A percentile compares a stretch with the other conserved stretches of the same genome.
phyloP scores from a whole-genome alignment of 1,284 basidiomycete genomes.

The Flammula alnicola region DNA sequence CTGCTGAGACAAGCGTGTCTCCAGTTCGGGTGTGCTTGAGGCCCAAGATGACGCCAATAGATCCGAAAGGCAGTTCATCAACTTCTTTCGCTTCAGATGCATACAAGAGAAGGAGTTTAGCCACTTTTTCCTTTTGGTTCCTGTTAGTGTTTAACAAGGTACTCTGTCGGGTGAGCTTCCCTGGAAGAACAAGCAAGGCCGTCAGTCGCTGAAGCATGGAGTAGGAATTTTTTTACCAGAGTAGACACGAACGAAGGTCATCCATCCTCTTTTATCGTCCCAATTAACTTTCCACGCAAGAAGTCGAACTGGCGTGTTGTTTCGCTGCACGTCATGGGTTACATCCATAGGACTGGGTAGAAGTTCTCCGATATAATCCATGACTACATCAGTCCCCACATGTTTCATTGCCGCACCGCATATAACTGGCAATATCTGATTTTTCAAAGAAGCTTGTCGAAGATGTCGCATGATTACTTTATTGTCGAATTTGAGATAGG shows the following conservation, averaged over 20 bases:
- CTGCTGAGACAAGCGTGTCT: conserved; percentile 75
- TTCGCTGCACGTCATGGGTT: conserved; percentile 43
- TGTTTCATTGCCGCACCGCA: conserved; percentile 85
- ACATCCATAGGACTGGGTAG: conserved; percentile 82
- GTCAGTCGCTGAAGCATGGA: neutral
- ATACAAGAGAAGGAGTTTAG: conserved; percentile 82
- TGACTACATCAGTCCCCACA: conserved; percentile 79
- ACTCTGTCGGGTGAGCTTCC: conserved; percentile 69
- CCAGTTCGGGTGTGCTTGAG: conserved; percentile 85
- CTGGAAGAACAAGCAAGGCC: conserved; percentile 39
- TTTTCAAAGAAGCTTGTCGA: conserved; percentile 67
- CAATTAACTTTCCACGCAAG: conserved; percentile 91
- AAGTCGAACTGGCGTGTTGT: conserved; percentile 59
- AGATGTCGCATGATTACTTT: conserved; percentile 63
- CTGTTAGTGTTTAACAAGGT: conserved; percentile 71
- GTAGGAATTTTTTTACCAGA: conserved; percentile 57
- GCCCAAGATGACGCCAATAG: conserved; percentile 85
- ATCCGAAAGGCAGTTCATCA: conserved; percentile 79
- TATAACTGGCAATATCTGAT: conserved; percentile 77
- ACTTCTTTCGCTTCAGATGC: conserved; percentile 83
- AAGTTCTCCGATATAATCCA: conserved; percentile 83
- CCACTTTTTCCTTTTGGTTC: conserved; percentile 72
- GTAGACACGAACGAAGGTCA: conserved; percentile 90
- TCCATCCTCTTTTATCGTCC: conserved; percentile 86
- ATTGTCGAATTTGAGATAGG: conserved; percentile 63